These are phyloP conservation scores for Mortierella polycephala DNA, from an alignment of 371 early-diverging fungal genomes.

Conservation along the genomic window DNA sequence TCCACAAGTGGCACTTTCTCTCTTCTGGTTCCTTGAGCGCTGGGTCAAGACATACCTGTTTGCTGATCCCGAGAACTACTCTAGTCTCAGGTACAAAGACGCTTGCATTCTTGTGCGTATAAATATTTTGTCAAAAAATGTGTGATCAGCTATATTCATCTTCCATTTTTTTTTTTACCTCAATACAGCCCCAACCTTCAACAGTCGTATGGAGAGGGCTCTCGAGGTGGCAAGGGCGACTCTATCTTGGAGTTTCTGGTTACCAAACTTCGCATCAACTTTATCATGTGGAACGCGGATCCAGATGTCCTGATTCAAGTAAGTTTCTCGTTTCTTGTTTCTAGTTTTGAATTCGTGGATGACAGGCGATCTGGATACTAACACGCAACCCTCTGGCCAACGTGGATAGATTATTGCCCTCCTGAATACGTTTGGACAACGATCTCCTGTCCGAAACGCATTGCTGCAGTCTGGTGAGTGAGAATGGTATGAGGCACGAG, in stretches of 20 bases:
- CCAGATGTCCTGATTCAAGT: slow-evolving; percentile 73
- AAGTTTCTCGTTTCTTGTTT: neutral
- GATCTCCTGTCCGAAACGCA: slow-evolving; percentile 60
- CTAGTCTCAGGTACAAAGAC: slow-evolving; percentile 61
- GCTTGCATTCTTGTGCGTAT: neutral
- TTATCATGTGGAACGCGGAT: slow-evolving; percentile 79
- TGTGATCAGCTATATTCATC: neutral
- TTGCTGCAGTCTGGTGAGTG: slow-evolving; percentile 68
- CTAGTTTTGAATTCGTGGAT: neutral
- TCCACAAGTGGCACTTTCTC: slow-evolving; percentile 77
- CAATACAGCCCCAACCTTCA: slow-evolving; percentile 61
- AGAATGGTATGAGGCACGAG: neutral
- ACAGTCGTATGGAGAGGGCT: slow-evolving; percentile 66
- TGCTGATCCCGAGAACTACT: slow-evolving; percentile 69
- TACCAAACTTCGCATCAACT: slow-evolving; percentile 67
- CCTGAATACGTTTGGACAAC: slow-evolving; percentile 68
- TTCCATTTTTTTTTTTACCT: neutral
- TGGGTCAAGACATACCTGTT: slow-evolving; percentile 81
- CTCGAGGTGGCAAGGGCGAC: slow-evolving; percentile 70
- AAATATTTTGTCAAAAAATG: neutral
- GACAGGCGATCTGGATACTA: too few species aligned
- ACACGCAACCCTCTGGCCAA: neutral
- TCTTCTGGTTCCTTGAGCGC: slow-evolving; percentile 81
- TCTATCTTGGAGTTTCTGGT: slow-evolving; percentile 71
- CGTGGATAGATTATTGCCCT: slow-evolving; percentile 63